Evolutionary conservation across 2,329 filamentous ascomycete genomes (phyloP), one percentile per base, ranked within the genome.

Genomic region (Neopestalotiopsis clavispora): DNA sequence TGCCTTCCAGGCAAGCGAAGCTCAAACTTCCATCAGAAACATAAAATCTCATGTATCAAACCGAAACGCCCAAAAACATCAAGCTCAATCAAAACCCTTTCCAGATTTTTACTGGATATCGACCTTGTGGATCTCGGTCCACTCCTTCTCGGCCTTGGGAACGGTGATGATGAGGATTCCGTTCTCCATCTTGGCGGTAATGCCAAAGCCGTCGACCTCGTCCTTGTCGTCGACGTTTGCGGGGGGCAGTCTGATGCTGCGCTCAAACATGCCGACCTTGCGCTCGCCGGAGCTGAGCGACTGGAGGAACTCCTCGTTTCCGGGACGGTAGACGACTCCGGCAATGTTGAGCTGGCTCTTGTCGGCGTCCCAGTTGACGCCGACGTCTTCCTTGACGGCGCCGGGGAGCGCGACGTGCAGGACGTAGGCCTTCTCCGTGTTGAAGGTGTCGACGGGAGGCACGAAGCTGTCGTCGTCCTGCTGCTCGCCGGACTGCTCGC

Each of bases 371-470:
- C 92, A 97, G 78, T 91, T 90, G 60, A 96, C 88, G 68, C 87
- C 91, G 5, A 96, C 83, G 75, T 96, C 92, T 74, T 93, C 87
- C 80, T 94, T 95, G 81, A 91, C 91, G 1, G 91, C 93, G 32
- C 94, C 94, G 0, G 94, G 92, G 0, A 97, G 85, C 1, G 92
- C 91, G 75, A 94, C 83, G 78, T 96, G 93, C 9, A 96, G 81
- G 58, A 94, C 83, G 77, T 90, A 94, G 14, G 88, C 80, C 40
- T 82, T 80, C 6, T 88, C 80, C 4, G 90, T 92, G 77, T 91
- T 88, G 83, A 95, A 96, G 72, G 95, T 82, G 77, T 97, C 94
- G 67, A 91, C 83, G n/a, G 91, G 89, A 0, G 92, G 91, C 4
- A 80, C 79, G 78, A 93, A 92, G 69, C 83, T 78, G 66, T 82